Evolutionary conservation across 1,139 yeast genomes (phyloP), one percentile per base, ranked within the genome.

Genomic region (Saccharomyces hybrid): DNA sequence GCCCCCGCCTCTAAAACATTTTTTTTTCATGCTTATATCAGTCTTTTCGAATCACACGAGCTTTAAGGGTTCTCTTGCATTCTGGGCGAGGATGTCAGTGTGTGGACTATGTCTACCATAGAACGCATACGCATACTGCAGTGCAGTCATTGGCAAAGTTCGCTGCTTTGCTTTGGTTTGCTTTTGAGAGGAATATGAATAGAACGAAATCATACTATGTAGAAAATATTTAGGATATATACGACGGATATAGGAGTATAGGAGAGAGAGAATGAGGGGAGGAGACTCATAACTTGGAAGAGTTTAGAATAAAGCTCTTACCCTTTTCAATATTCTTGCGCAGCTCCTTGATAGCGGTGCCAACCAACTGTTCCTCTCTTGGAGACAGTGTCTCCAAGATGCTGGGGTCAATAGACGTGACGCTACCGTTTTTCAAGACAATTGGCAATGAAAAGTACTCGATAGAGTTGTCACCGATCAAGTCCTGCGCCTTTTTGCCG

Each of bases 361-460:
- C 68, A 32, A 82, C 71, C 67, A 84, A 68, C 58, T 73, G 71
- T 57, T 70, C 70, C 66, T 82, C 90, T 55, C 66, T 67, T 1
- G 61, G 65, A 41, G 76, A 73, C 48, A 76, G 69, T 48, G 65
- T 69, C 51, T 70, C 75, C 57, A 77, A 76, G 55, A 82, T 80
- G 61, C 75, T 70, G 52, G 74, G 68, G 62, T 76, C 79, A 20
- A 78, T 74, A 54, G 70, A 70, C 38, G 75, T 74, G 56, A 75
- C 77, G 53, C 87, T 87, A 44, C 78, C 76, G 56, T 73, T 70
- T 7, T 65, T 70, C 57, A 85, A 73, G 34, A 70, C 67, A 25
- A 84, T 80, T 4, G 91, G 91, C 13, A 83, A 78, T 0, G 88
- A 79, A 64, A 84, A 82, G 70, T 78, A 85, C 16, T 79, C 82